Percentiles rank a stretch among this genome's conserved stretches.
phyloP scores from a whole-genome alignment of 2,329 filamentous ascomycete genomes.

The Dactylellina leptospora region DNA sequence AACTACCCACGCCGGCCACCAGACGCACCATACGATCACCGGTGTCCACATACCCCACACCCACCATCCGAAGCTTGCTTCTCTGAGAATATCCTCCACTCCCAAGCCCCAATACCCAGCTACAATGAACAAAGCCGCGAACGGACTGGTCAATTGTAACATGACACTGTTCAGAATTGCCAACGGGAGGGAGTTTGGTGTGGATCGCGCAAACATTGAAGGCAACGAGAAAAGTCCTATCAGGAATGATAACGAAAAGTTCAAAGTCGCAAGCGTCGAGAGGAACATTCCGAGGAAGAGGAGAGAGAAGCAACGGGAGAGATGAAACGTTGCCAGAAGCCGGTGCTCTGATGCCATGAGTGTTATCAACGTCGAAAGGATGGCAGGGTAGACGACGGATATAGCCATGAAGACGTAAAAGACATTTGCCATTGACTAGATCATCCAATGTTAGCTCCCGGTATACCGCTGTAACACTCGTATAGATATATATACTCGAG shows the following conservation, averaged over 20 bases:
- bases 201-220: conserved; percentile 75
- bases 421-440: conserved; percentile 68
- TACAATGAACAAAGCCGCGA: conserved; percentile 65
- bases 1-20: conserved; percentile 91
- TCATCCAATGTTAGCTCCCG: not conserved
- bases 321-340: conserved; percentile 73
- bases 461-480: conserved; percentile 48
- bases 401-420: conserved; percentile 69
- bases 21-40: conserved; percentile 90
- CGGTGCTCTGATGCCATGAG: conserved; percentile 61
- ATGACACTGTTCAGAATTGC: conserved; percentile 64
- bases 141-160: conserved; percentile 71
- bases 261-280: conserved; percentile 89
- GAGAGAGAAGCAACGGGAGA: conserved; percentile 91
- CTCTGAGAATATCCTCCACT: conserved; percentile 70
- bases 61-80: conserved; percentile 86
- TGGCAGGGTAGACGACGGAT: conserved; percentile 68
- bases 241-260: conserved; percentile 89
- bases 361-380: conserved; percentile 68
- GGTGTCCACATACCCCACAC: conserved; percentile 90
- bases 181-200: conserved; percentile 59
- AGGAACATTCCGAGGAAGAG: conserved; percentile 90
- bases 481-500: conserved; percentile 58
- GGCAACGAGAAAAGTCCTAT: conserved; percentile 81
- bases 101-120: conserved; percentile 63